Conservation (phyloP, 305 asterid species). For the Nicotiana rustica region DNA sequence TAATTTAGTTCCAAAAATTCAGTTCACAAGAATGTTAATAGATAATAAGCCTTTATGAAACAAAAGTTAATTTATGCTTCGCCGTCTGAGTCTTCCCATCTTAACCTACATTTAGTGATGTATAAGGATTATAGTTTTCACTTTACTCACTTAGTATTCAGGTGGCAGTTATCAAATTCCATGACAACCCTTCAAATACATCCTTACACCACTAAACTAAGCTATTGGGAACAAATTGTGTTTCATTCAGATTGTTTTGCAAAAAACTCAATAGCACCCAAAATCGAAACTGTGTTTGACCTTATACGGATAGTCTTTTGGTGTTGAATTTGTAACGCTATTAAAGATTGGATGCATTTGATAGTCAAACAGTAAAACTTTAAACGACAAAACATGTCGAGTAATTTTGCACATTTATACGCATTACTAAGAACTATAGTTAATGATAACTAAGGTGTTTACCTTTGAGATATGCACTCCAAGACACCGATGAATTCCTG, state of each 20-base stretch:
- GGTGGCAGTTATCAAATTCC: neutral
- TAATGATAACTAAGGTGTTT: neutral
- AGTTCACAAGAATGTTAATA: neutral
- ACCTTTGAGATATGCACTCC: slow-evolving; percentile 98
- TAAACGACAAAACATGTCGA: neutral
- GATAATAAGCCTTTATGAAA: neutral
- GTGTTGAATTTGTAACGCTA: neutral
- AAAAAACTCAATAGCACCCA: neutral
- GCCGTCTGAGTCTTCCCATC: neutral
- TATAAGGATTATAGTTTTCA: neutral
- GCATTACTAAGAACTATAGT: neutral
- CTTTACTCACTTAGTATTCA: neutral
- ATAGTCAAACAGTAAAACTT: neutral
- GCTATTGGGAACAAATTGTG: neutral
- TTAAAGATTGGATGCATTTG: neutral
- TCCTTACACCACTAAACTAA: neutral
- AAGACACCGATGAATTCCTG: slow-evolving; percentile 91
- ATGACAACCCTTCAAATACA: neutral
- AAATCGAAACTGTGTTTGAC: neutral
- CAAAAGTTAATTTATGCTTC: neutral
- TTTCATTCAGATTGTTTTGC: neutral
- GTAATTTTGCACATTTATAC: neutral
- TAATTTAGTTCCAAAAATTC: too few species aligned
- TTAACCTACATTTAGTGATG: neutral
- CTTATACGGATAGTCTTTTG: neutral